Percentiles rank a stretch among this genome's conserved stretches.
Conservation (phyloP, 768 basidiomycete genomes). For the Russula brevipes region DNA sequence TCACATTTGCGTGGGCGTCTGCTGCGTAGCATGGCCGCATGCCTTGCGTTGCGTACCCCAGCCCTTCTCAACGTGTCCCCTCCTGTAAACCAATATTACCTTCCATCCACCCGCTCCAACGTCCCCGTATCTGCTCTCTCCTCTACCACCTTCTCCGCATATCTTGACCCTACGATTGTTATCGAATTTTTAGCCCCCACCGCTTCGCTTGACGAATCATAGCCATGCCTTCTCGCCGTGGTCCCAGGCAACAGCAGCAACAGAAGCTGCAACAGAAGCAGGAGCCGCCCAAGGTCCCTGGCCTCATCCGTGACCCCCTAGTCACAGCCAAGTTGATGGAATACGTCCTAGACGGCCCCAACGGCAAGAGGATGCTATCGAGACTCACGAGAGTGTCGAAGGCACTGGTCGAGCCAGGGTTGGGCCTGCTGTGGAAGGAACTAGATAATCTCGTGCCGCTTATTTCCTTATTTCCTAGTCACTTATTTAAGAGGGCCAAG, state of each 20-base stretch:
- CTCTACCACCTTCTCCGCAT: slow-evolving; percentile 3
- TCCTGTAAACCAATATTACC: slow-evolving; percentile 19
- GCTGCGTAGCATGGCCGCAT: slow-evolving; percentile 15
- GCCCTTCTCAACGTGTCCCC: slow-evolving; percentile 27
- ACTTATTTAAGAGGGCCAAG: slow-evolving; percentile 61
- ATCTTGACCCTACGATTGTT: not conserved
- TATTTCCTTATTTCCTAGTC: slow-evolving; percentile 63
- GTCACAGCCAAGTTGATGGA: slow-evolving; percentile 50
- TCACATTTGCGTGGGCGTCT: slow-evolving; percentile 12
- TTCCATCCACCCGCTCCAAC: slow-evolving; percentile 10
- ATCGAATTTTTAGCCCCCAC: slow-evolving; percentile 4
- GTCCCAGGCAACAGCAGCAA: slow-evolving; percentile 11
- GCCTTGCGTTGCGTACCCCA: slow-evolving; percentile 19
- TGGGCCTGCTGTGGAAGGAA: slow-evolving; percentile 71
- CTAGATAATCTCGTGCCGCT: slow-evolving; percentile 70
- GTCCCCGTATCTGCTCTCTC: slow-evolving; percentile 19
- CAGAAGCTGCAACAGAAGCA: slow-evolving; percentile 24
- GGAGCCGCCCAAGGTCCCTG: slow-evolving; percentile 48
- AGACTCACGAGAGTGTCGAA: slow-evolving; percentile 71
- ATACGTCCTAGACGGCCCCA: slow-evolving; percentile 50
- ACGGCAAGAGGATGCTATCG: slow-evolving; percentile 62
- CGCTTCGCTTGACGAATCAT: slow-evolving; percentile 1
- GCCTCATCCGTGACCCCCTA: slow-evolving; percentile 59
- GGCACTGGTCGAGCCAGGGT: slow-evolving; percentile 65
- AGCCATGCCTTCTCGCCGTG: slow-evolving; percentile 20